Percentiles rank a stretch among this genome's conserved stretches.
Evolutionary conservation across 495 filamentous ascomycete genomes (phyloP).

Genomic region (Glarea lozoyensis): DNA sequence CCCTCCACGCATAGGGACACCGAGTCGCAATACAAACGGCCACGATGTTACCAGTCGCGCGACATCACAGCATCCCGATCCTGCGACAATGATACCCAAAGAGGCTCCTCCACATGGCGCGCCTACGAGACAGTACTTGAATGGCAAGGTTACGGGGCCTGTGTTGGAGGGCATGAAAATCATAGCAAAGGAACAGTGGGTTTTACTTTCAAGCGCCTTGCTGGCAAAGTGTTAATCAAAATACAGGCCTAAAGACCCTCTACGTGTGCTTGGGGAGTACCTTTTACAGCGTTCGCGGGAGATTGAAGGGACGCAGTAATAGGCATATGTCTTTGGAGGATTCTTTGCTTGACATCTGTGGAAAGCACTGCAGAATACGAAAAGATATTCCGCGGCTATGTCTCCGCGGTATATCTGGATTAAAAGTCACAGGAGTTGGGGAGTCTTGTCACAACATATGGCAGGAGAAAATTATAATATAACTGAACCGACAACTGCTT

Average conservation of each 20-base stretch:
- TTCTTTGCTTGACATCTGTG: too few relatives aligned
- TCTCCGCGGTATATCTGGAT: too few relatives aligned
- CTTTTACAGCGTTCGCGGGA: constrained; percentile 76
- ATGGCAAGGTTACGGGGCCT: constrained; percentile 74
- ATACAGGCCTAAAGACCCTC: constrained; percentile 66
- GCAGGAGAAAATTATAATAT: too few relatives aligned
- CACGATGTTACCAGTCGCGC: constrained; percentile 23
- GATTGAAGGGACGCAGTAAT: constrained; percentile 37
- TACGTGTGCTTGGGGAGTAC: constrained; percentile 80
- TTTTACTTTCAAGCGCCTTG: constrained; percentile 15
- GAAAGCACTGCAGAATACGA: too few relatives aligned
- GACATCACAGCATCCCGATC: constrained; percentile 43
- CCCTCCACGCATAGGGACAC: constrained; percentile 19
- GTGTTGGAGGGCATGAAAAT: constrained; percentile 90
- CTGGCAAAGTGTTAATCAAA: not conserved
- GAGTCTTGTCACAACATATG: too few relatives aligned
- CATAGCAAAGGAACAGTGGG: constrained; percentile 74
- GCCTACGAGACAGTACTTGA: constrained; percentile 81
- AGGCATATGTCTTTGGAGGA: not conserved
- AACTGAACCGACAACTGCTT: too few relatives aligned
- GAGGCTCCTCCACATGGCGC: constrained; percentile 64
- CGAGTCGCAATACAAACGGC: constrained; percentile 17
- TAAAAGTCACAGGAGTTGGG: too few relatives aligned
- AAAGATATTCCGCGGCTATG: too few relatives aligned
- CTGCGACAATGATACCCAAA: constrained; percentile 36